Conservation (phyloP, 1,139 yeast species). For the Hemisphaericaspora subhashii region DNA sequence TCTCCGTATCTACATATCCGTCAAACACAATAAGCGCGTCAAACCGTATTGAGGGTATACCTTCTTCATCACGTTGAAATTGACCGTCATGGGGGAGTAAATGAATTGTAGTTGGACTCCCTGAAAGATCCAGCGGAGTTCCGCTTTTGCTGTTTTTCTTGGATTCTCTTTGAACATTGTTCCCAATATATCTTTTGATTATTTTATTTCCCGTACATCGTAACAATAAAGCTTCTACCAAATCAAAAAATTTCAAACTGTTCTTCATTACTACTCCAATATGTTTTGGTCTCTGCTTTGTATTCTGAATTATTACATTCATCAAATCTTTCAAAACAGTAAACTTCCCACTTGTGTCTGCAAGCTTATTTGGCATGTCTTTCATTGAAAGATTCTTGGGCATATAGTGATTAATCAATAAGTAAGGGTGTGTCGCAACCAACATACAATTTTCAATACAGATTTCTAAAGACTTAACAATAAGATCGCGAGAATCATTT, state of each 20-base stretch:
- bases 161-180: conserved; percentile 38
- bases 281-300: conserved; percentile 42
- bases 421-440: conserved; percentile 86
- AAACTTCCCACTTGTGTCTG: conserved; percentile 87
- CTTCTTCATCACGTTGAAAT: conserved; percentile 28
- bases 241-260: conserved; percentile 56
- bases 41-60: conserved; percentile 35
- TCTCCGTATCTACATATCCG: conserved; percentile 54
- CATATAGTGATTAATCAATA: conserved; percentile 79
- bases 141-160: conserved; percentile 24
- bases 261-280: conserved; percentile 41
- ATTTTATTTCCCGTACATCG: conserved; percentile 61
- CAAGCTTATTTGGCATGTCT: conserved; percentile 73
- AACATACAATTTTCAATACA: conserved; percentile 73
- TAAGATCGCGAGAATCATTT: conserved; percentile 53
- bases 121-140: conserved; percentile 8
- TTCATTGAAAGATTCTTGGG: conserved; percentile 78
- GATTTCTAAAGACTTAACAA: conserved; percentile 67
- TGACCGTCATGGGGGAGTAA: conserved; percentile 46
- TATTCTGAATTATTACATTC: conserved; percentile 34
- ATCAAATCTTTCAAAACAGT: conserved; percentile 62
- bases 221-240: conserved; percentile 71
- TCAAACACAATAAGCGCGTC: conserved; percentile 74
- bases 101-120: conserved; percentile 31
- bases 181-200: conserved; percentile 69